Evolutionary conservation across 768 basidiomycete genomes (phyloP).

Genomic region (Phaeotremella fagi): DNA sequence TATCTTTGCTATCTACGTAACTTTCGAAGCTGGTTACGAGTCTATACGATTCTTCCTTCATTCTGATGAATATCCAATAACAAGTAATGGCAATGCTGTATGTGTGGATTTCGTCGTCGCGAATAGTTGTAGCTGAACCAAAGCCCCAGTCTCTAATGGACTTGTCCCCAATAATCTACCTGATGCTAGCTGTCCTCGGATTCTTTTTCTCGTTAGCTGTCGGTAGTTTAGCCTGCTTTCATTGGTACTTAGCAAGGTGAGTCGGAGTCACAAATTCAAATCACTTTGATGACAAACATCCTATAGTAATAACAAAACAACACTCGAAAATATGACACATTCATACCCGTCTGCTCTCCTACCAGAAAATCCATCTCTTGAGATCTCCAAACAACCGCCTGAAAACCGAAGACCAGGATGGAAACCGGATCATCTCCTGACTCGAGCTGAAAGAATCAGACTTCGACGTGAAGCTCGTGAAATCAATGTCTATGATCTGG

Average conservation of each 20-base stretch:
- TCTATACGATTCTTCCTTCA: conserved; percentile 23
- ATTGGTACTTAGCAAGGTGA: conserved; percentile 36
- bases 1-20: conserved; percentile 26
- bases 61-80: conserved; percentile 8
- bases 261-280: background rate
- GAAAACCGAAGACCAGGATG: conserved; percentile 7
- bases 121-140: background rate
- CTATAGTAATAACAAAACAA: conserved; percentile 34
- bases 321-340: conserved; percentile 38
- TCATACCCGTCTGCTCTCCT: conserved; percentile 34
- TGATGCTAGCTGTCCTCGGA: conserved; percentile 32
- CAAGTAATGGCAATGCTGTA: background rate
- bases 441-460: conserved; percentile 25
- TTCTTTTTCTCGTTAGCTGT: conserved; percentile 34
- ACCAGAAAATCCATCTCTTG: background rate
- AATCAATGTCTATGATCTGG: conserved; percentile 43
- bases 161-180: conserved; percentile 28
- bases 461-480: conserved; percentile 29
- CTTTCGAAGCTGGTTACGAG: conserved; percentile 31
- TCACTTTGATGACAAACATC: background rate
- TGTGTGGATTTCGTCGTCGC: background rate
- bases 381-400: background rate
- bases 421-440: conserved; percentile 40
- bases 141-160: conserved; percentile 16
- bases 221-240: conserved; percentile 34